Conservation (phyloP, 2,329 filamentous ascomycete genomes). For the Colletotrichum lini region DNA sequence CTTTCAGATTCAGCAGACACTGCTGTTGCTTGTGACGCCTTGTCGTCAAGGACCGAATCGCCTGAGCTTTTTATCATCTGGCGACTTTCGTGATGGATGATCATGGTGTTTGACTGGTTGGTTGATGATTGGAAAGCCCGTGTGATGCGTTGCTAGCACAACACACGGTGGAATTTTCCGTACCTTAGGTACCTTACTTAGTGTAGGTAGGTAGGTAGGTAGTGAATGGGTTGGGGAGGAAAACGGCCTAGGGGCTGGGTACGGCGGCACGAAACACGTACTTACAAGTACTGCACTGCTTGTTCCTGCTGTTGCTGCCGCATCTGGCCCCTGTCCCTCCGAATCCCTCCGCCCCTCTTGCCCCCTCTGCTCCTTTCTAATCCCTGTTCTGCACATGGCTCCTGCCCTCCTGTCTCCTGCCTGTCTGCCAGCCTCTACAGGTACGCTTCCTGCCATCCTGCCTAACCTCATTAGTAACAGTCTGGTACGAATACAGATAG, state of each 20-base stretch:
- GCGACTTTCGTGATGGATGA: too few species aligned
- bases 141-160: too few species aligned
- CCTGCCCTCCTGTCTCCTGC: neutral
- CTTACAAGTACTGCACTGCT: neutral
- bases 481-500: too few species aligned
- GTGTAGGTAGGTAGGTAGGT: neutral
- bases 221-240: neutral
- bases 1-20: too few species aligned
- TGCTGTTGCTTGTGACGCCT: too few species aligned
- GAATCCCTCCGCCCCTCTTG: neutral
- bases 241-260: neutral
- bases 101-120: too few species aligned
- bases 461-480: neutral
- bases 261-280: neutral
- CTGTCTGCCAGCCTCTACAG: neutral
- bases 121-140: too few species aligned
- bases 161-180: too few species aligned
- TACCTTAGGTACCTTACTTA: too few species aligned
- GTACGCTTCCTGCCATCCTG: neutral
- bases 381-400: constrained; percentile 39
- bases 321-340: neutral
- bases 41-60: too few species aligned
- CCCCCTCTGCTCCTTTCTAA: constrained; percentile 1
- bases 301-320: neutral
- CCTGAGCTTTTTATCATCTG: too few species aligned